Evolutionary conservation across 2,329 filamentous ascomycete species (phyloP), one percentile per base, ranked within the genome.

Genomic region (Diaporthe humulicola): DNA sequence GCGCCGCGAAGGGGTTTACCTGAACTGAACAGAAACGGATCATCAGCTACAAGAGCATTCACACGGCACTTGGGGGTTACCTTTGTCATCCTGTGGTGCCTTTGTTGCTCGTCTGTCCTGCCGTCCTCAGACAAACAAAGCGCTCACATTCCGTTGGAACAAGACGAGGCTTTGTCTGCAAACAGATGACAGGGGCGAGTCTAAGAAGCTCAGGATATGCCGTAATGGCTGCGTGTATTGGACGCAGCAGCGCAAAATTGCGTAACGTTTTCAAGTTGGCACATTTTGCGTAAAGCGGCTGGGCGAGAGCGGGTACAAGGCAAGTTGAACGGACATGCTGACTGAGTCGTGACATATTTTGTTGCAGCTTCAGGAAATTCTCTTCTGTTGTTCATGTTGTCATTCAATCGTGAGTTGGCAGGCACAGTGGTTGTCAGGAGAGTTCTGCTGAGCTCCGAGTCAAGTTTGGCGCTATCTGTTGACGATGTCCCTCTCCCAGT

Each of bases 401-500:
- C 73, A 76, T 76, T 76, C 69, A 74, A 70, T 76, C 73, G 72
- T 64, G 48, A 42, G 60, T 60, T 72, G 70, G 70, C 57, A 72
- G 75, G 75, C 75, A 76, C 75, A 76, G 69, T 74, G 74, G 75
- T 74, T 76, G 75, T 66, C 66, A 76, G 75, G 75, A 76, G 73
- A 74, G 73, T 76, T 76, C 73, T 74, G 75, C 67, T 76, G 75
- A 74, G 74, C 75, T 76, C 75, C 75, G 73, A 70, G 75, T 74
- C 75, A 76, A 73, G 75, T 76, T 76, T 74, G 75, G 75, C 75
- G 75, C 75, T 76, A 76, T 76, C 75, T 76, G 75, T 74, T 76
- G 75, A 72, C 45, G 56, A 73, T 56, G 73, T 76, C 70, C 75
- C 69, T 72, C 69, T 76, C 73, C 73, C 70, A 50, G 73, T 72